Conservation (phyloP, 495 filamentous ascomycete genomes). For the Cryomyces minteri region DNA sequence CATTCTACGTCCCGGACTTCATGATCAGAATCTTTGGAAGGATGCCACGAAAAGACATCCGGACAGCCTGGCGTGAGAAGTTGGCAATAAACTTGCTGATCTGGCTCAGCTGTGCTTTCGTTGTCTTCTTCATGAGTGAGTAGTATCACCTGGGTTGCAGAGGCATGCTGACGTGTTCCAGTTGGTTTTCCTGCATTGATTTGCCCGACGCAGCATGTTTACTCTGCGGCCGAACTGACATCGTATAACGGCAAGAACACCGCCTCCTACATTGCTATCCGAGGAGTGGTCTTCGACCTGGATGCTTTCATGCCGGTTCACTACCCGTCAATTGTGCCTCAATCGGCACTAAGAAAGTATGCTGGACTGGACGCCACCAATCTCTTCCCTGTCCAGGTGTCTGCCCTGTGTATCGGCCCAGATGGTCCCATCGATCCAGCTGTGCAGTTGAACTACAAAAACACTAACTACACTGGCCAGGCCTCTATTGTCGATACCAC, state of each 20-base stretch:
- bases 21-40: conserved; percentile 57
- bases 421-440: conserved; percentile 43
- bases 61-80: conserved; percentile 90
- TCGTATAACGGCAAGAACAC: conserved; percentile 50
- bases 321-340: conserved; percentile 54
- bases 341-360: conserved; percentile 52
- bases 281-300: conserved; percentile 79
- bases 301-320: conserved; percentile 55
- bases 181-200: conserved; percentile 74
- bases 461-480: conserved; percentile 53
- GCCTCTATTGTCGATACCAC: conserved; percentile 40
- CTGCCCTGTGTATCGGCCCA: conserved; percentile 68
- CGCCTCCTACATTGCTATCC: conserved; percentile 56
- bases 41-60: conserved; percentile 88
- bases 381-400: conserved; percentile 90
- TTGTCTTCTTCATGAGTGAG: conserved; percentile 53
- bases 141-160: conserved; percentile 15
- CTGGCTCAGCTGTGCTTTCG: conserved; percentile 65
- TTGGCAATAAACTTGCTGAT: conserved; percentile 96
- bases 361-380: conserved; percentile 69
- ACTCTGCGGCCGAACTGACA: conserved; percentile 58
- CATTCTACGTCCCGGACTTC: conserved; percentile 77
- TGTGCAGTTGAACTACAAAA: conserved; percentile 66
- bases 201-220: conserved; percentile 83
- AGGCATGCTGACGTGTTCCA: background rate